Evolutionary conservation across 352 stramenopile species (phyloP), one percentile per base, ranked within the genome.

Genomic region (Phytophthora colocasiae): DNA sequence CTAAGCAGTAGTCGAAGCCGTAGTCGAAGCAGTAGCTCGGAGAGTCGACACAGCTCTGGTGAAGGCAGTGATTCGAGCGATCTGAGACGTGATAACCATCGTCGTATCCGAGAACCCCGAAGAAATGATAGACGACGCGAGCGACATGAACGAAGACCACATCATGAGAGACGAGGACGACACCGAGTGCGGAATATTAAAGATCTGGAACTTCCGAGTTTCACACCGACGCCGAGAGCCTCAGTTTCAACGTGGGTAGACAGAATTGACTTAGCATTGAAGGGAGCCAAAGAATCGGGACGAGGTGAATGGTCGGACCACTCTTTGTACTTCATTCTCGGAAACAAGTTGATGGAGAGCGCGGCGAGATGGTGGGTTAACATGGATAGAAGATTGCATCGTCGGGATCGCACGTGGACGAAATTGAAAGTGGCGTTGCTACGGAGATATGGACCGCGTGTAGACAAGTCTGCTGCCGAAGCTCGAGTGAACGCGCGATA

Each of bases 351-450:
- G 6, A 40, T 41, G 39, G 51, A 58, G 2, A 58, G 48, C 7
- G 51, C 51, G 0, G 24, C 51, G 1, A 26, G 27, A 29, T 29
- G 38, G 51, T 49, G 38, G 51, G 24, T 58, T 4, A 17, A 58
- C 31, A 48, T 58, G 51, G 19, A 49, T 14, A 4, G 51, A n/a
- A 12, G 24, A 4, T 7, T 58, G 3, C 11, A 12, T 5, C 24
- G 19, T 22, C 14, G 22, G 1, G 22, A 39, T 1, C 15, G 38
- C 22, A 45, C 46, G 0, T 66, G 58, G n/a, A 17, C 36, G 22
- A 45, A 56, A 12, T 29, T 66, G 48, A 66, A 59, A 41, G 32
- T 50, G 29, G 52, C 26, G 8, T 29, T 50, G 5, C 15, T 50
- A 2, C 26, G 52, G 31, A 6, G 52, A 4, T 59, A 59, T 32